Evolutionary conservation across 2,329 filamentous ascomycete genomes (phyloP).

Genomic region (Gyromitra esculenta): DNA sequence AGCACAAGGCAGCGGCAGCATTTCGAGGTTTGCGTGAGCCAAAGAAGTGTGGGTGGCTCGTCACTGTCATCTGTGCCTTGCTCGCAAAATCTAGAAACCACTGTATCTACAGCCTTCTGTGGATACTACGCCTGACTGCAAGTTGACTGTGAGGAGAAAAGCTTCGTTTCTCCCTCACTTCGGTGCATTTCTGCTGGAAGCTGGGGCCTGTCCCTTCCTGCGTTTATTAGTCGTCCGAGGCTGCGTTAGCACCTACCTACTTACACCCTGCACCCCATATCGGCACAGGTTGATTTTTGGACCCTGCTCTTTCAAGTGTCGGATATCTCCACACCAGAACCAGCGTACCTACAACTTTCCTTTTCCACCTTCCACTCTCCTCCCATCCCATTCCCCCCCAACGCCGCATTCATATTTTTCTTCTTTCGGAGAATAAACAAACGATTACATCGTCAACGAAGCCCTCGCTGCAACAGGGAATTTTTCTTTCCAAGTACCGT

Average conservation of each 20-base stretch:
- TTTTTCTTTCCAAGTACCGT: not conserved
- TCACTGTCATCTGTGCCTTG: slow-evolving; percentile 31
- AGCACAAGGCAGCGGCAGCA: slow-evolving; percentile 25
- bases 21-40: slow-evolving; percentile 14
- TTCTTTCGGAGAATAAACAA: slow-evolving; percentile 27
- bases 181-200: slow-evolving; percentile 29
- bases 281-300: slow-evolving; percentile 26
- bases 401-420: slow-evolving; percentile 23
- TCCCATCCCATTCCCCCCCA: slow-evolving; percentile 24
- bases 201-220: slow-evolving; percentile 36
- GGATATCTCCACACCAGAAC: slow-evolving; percentile 40
- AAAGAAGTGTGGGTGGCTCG: slow-evolving; percentile 31
- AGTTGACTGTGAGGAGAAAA: slow-evolving; percentile 11
- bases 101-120: slow-evolving; percentile 12
- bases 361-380: slow-evolving; percentile 30
- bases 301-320: slow-evolving; percentile 34
- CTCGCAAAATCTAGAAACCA: slow-evolving; percentile 17
- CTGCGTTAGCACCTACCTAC: slow-evolving; percentile 15
- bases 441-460: not conserved
- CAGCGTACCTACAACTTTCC: slow-evolving; percentile 46
- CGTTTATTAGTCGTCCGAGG: slow-evolving; percentile 33
- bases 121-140: not conserved
- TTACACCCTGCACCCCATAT: not conserved
- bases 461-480: slow-evolving; percentile 1
- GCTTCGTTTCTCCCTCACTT: slow-evolving; percentile 7